These are phyloP conservation scores for Mucor piriformis DNA, from an alignment of 371 early-diverging fungal species.

Conservation along the genomic window DNA sequence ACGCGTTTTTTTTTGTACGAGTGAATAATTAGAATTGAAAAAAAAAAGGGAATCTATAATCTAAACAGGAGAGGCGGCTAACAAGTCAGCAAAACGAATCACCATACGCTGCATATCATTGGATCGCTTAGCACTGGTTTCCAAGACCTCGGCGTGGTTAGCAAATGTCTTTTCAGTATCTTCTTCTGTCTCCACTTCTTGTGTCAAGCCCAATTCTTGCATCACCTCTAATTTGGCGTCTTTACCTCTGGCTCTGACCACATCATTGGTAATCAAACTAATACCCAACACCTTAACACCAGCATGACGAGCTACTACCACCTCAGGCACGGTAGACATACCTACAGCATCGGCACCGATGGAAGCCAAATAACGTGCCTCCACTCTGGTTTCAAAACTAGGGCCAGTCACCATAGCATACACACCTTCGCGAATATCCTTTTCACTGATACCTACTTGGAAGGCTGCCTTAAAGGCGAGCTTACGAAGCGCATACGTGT, in stretches of 20 bases:
- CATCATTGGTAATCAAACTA: constrained; percentile 86
- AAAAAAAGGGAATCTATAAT: not conserved
- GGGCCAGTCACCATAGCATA: constrained; percentile 92
- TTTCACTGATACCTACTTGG: constrained; percentile 52
- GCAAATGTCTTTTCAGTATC: constrained; percentile 66
- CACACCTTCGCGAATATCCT: constrained; percentile 76
- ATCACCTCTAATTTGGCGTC: constrained; percentile 64
- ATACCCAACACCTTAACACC: constrained; percentile 88
- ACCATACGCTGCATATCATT: constrained; percentile 78
- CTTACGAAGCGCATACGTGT: constrained; percentile 81
- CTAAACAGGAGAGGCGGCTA: constrained; percentile 10
- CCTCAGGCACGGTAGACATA: constrained; percentile 96
- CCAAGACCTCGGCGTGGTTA: constrained; percentile 90
- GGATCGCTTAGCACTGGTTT: constrained; percentile 72
- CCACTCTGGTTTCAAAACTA: constrained; percentile 88
- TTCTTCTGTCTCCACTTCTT: constrained; percentile 43
- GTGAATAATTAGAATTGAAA: no score
- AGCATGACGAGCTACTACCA: constrained; percentile 90
- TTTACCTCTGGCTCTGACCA: constrained; percentile 67
- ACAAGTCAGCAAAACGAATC: constrained; percentile 60
- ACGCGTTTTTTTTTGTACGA: no score
- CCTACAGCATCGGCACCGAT: constrained; percentile 92
- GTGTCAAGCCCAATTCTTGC: constrained; percentile 47
- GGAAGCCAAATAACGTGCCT: constrained; percentile 75
- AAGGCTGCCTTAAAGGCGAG: constrained; percentile 66